These are phyloP conservation scores for Zygosaccharomyces sapae DNA, from an alignment of 1,139 yeast genomes.

Conservation along the genomic window DNA sequence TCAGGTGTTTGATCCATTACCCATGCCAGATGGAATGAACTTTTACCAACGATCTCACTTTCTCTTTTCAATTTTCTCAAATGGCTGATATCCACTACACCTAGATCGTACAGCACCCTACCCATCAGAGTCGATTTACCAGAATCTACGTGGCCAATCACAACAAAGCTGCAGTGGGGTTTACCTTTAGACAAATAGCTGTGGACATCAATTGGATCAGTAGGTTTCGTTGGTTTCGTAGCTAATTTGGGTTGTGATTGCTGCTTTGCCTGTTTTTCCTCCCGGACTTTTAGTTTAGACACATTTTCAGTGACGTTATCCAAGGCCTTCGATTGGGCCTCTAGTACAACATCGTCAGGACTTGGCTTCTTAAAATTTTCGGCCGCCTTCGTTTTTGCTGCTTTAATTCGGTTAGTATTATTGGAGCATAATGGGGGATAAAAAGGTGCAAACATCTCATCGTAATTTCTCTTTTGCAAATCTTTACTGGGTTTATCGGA, in stretches of 20 bases:
- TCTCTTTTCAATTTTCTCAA: slow-evolving; percentile 76
- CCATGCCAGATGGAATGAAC: slow-evolving; percentile 97
- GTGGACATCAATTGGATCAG: slow-evolving; percentile 38
- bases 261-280: slow-evolving; percentile 16
- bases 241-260: slow-evolving; percentile 25
- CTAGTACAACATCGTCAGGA: slow-evolving; percentile 72
- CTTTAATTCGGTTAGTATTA: slow-evolving; percentile 21
- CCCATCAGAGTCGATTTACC: slow-evolving; percentile 97
- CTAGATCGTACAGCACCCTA: slow-evolving; percentile 72
- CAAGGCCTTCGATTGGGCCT: slow-evolving; percentile 57
- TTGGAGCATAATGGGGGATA: slow-evolving; percentile 21
- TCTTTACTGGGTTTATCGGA: slow-evolving; percentile 5
- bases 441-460: slow-evolving; percentile 23
- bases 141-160: slow-evolving; percentile 96
- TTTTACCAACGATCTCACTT: slow-evolving; percentile 78
- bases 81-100: slow-evolving; percentile 73
- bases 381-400: slow-evolving; percentile 41
- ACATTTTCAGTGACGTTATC: slow-evolving; percentile 35
- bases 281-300: slow-evolving; percentile 17
- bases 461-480: slow-evolving; percentile 19
- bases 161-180: slow-evolving; percentile 74
- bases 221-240: slow-evolving; percentile 37
- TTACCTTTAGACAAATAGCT: slow-evolving; percentile 41
- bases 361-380: slow-evolving; percentile 65
- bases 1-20: slow-evolving; percentile 92